phyloP scores from a whole-genome alignment of 441 rosid genomes.

The Populus hybrid region DNA sequence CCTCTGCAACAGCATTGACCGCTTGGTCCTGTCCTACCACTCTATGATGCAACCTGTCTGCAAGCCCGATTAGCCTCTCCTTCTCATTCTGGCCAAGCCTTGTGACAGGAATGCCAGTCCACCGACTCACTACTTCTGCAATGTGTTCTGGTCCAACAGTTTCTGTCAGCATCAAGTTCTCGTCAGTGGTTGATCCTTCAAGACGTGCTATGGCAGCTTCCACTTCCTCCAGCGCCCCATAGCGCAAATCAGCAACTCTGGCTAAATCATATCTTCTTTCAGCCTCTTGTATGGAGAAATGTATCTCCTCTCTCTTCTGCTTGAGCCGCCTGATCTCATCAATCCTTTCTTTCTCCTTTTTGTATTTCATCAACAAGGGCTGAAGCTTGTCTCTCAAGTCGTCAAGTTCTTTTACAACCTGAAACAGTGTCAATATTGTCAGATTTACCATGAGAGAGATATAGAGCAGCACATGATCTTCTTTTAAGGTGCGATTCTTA shows the following conservation, averaged over 20 bases:
- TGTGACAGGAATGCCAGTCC: slow-evolving; percentile 97
- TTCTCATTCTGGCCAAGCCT: slow-evolving; percentile 92
- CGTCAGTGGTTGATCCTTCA: slow-evolving; percentile 58
- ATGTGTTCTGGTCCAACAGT: slow-evolving; percentile 90
- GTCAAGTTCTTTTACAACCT: slow-evolving; percentile 91
- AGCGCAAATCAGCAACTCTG: slow-evolving; percentile 83
- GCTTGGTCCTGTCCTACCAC: slow-evolving; percentile 93
- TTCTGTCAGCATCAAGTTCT: slow-evolving; percentile 73
- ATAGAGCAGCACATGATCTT: background rate
- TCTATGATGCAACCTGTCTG: slow-evolving; percentile 71
- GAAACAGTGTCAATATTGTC: background rate
- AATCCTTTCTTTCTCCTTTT: slow-evolving; percentile 78
- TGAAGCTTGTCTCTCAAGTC: slow-evolving; percentile 91
- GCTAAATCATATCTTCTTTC: slow-evolving; percentile 89
- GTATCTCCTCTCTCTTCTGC: slow-evolving; percentile 78
- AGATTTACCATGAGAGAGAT: background rate
- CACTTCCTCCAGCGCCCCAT: slow-evolving; percentile 83
- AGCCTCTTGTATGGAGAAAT: slow-evolving; percentile 74
- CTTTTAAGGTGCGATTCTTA: slow-evolving; percentile 19
- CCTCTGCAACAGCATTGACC: slow-evolving; percentile 78
- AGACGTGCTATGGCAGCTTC: slow-evolving; percentile 66
- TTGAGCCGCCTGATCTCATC: slow-evolving; percentile 83
- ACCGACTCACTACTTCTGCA: slow-evolving; percentile 91
- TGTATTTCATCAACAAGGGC: slow-evolving; percentile 86
- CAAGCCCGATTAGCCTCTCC: slow-evolving; percentile 75